Percentiles rank a stretch among this genome's conserved stretches.
Evolutionary conservation across 2,329 filamentous ascomycete genomes (phyloP).

Genomic region (Calonectria pseudoturangicola): DNA sequence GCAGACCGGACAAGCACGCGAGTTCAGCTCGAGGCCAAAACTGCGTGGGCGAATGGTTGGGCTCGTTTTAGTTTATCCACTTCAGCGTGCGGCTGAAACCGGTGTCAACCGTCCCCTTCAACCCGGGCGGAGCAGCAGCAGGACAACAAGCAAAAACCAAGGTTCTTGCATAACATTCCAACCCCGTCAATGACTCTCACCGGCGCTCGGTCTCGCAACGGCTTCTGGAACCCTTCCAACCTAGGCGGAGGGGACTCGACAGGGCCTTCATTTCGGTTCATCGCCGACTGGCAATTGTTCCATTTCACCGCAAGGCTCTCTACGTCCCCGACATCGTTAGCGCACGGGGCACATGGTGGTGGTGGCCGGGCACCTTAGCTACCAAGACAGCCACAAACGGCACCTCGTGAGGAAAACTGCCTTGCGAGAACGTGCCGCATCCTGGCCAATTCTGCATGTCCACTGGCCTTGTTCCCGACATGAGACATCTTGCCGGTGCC

Average conservation of each 20-base stretch:
- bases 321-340: not conserved
- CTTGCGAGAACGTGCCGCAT: constrained; percentile 40
- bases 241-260: not conserved
- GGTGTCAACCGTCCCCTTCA: constrained; percentile 41
- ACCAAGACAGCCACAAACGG: constrained; percentile 28
- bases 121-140: constrained; percentile 45
- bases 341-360: constrained; percentile 32
- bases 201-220: constrained; percentile 24
- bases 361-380: constrained; percentile 22
- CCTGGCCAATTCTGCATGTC: constrained; percentile 23
- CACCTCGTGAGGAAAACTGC: constrained; percentile 37
- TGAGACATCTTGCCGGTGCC: constrained; percentile 28
- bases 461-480: constrained; percentile 11
- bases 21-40: constrained; percentile 17
- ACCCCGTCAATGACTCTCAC: constrained; percentile 39
- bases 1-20: constrained; percentile 18
- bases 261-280: constrained; percentile 31
- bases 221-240: constrained; percentile 45
- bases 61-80: constrained; percentile 50
- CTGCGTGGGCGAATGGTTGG: constrained; percentile 20
- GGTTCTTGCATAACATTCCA: constrained; percentile 36
- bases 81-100: constrained; percentile 53
- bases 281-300: constrained; percentile 21
- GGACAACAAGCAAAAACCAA: constrained; percentile 36
- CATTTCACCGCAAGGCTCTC: constrained; percentile 26